These are phyloP conservation scores for Venturia effusa DNA, from an alignment of 2,329 filamentous ascomycete genomes.

Conservation along the genomic window DNA sequence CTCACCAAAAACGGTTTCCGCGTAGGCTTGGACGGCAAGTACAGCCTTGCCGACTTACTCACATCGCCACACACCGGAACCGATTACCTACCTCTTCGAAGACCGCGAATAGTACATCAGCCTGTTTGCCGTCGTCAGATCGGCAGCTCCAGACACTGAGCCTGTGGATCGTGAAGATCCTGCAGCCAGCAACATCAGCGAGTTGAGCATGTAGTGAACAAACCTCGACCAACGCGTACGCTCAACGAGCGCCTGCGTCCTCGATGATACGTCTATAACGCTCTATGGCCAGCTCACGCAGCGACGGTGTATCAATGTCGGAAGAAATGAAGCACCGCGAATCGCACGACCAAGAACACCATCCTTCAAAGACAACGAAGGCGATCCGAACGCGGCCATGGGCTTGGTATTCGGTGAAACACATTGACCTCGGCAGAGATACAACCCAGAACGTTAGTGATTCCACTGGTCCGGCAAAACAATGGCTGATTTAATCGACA, in stretches of 20 bases:
- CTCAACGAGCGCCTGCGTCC: neutral
- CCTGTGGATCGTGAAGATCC: neutral
- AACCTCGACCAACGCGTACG: neutral
- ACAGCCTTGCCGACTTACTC: neutral
- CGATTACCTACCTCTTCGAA: neutral
- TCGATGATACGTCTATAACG: neutral
- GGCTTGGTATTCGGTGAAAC: no score
- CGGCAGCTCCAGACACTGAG: no score
- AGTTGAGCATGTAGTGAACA: neutral
- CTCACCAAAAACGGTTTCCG: neutral
- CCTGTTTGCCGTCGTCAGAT: neutral
- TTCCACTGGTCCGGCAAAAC: no score
- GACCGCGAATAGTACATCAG: neutral
- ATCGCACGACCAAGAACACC: neutral
- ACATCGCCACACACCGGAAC: neutral
- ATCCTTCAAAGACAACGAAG: neutral
- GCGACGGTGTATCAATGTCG: no score
- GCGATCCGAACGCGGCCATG: no score
- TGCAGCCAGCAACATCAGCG: neutral
- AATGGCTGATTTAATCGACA: no score
- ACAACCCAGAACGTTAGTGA: no score
- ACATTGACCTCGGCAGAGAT: no score
- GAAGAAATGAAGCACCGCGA: no score
- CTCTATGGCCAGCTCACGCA: no score
- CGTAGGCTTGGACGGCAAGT: neutral